These are phyloP conservation scores for Brassica balearica DNA, from an alignment of 441 rosid species.

Conservation along the genomic window DNA sequence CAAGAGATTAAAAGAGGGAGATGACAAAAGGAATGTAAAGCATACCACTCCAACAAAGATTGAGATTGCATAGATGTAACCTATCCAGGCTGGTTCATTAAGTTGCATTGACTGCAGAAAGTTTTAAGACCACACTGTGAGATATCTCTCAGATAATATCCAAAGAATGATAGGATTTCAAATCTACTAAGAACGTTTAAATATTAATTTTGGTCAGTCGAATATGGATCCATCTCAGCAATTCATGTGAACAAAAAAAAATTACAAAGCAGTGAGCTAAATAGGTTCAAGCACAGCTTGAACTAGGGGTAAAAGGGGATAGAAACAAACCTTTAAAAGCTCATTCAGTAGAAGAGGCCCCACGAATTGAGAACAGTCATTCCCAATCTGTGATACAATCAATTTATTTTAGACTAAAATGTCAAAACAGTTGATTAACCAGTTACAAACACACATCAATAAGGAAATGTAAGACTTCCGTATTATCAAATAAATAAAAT, in stretches of 20 bases:
- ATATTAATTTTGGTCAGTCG: slow-evolving; percentile 18
- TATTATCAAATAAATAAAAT: slow-evolving; percentile 5
- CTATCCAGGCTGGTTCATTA: slow-evolving; percentile 95
- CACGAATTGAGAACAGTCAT: slow-evolving; percentile 94
- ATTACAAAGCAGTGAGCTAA: background rate
- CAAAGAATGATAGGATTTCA: slow-evolving; percentile 21
- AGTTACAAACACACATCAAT: too few relatives aligned
- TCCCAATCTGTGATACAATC: slow-evolving; percentile 66
- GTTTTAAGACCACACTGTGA: slow-evolving; percentile 33
- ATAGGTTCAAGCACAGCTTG: too few relatives aligned
- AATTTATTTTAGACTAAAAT: slow-evolving; percentile 23
- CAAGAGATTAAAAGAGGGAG: slow-evolving; percentile 57
- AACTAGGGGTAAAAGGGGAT: background rate
- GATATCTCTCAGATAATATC: slow-evolving; percentile 21
- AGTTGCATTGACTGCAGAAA: slow-evolving; percentile 96
- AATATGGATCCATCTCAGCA: background rate
- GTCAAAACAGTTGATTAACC: slow-evolving; percentile 29
- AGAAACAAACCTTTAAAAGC: slow-evolving; percentile 77
- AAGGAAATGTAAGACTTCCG: too few relatives aligned
- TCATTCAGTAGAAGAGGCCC: slow-evolving; percentile 92
- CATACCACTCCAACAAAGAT: slow-evolving; percentile 98
- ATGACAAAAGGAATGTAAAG: slow-evolving; percentile 14
- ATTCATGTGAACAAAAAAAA: slow-evolving; percentile 11
- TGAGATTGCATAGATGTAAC: slow-evolving; percentile 89
- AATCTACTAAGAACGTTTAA: slow-evolving; percentile 19